Evolutionary conservation across 345 rosid species (phyloP).

Genomic region (Streptanthus diversifolius): DNA sequence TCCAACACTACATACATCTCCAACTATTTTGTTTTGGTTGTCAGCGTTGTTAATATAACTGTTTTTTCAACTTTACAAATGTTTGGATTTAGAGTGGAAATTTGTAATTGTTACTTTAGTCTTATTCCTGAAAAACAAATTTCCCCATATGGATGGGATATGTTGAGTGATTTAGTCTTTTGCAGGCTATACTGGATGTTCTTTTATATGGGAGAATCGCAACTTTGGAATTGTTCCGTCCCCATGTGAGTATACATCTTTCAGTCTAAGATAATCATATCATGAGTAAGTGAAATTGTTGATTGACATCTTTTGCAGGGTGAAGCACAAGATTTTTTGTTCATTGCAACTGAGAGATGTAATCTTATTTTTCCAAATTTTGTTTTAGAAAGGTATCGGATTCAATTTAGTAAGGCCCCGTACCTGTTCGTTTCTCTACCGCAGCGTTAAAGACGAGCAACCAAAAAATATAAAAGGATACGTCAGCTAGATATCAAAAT

Average conservation of each 20-base stretch:
- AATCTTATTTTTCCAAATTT: background rate
- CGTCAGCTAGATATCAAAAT: too few relatives aligned
- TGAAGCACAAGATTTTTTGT: conserved; percentile 84
- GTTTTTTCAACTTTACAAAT: background rate
- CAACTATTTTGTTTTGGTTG: background rate
- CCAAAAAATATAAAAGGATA: too few relatives aligned
- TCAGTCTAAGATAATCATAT: background rate
- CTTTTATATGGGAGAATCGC: conserved; percentile 96
- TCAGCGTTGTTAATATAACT: background rate
- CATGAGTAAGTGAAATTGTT: conserved; percentile 8
- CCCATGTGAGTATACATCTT: conserved; percentile 60
- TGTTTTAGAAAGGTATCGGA: background rate
- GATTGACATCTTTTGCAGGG: conserved; percentile 52
- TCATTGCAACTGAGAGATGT: conserved; percentile 80
- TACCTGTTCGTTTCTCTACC: too few relatives aligned
- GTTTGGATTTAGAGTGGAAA: background rate
- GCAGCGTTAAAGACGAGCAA: too few relatives aligned
- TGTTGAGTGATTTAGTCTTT: conserved; percentile 7
- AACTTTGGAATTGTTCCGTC: conserved; percentile 83
- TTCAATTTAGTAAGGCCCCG: too few relatives aligned
- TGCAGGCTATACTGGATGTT: conserved; percentile 87
- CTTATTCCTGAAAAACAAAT: background rate
- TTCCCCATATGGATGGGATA: background rate
- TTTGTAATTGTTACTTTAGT: background rate
- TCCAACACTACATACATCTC: background rate